These are phyloP conservation scores for Alternaria consortialis DNA, from an alignment of 2,329 filamentous ascomycete genomes.

Conservation along the genomic window DNA sequence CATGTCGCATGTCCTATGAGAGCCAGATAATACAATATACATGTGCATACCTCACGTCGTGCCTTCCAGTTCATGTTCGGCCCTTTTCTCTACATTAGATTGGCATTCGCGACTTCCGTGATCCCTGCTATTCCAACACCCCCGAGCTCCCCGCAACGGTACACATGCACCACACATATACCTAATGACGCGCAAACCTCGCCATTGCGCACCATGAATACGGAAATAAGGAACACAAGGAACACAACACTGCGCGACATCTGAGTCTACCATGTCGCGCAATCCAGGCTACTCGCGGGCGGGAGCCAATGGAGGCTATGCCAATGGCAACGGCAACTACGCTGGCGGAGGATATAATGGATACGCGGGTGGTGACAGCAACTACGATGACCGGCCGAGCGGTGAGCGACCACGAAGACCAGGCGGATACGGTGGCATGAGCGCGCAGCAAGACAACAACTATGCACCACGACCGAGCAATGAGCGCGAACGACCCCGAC, in stretches of 20 bases:
- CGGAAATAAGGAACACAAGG: conserved; percentile 1
- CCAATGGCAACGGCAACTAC: conserved; percentile 40
- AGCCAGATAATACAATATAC: not conserved
- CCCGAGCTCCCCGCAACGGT: conserved; percentile 41
- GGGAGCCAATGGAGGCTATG: conserved; percentile 48
- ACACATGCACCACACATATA: conserved; percentile 7
- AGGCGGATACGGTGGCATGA: conserved; percentile 41
- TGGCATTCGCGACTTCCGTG: conserved; percentile 1
- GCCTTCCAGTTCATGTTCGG: not conserved
- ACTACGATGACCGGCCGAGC: conserved; percentile 31
- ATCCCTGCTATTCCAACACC: conserved; percentile 34
- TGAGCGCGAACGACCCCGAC: conserved; percentile 31
- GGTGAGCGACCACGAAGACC: conserved; percentile 45
- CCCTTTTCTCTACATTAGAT: not conserved
- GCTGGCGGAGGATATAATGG: conserved; percentile 31
- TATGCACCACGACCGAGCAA: conserved; percentile 27
- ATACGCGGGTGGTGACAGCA: conserved; percentile 30
- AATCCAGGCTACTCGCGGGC: conserved; percentile 44
- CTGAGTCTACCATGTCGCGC: conserved; percentile 47
- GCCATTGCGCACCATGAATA: conserved; percentile 27
- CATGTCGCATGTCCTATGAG: not conserved
- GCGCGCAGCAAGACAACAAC: conserved; percentile 28
- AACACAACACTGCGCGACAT: conserved; percentile 14
- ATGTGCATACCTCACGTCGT: not conserved
- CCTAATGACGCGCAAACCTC: conserved; percentile 22